Conservation (phyloP, 106 monocot genomes). For the Acorus gramineus region DNA sequence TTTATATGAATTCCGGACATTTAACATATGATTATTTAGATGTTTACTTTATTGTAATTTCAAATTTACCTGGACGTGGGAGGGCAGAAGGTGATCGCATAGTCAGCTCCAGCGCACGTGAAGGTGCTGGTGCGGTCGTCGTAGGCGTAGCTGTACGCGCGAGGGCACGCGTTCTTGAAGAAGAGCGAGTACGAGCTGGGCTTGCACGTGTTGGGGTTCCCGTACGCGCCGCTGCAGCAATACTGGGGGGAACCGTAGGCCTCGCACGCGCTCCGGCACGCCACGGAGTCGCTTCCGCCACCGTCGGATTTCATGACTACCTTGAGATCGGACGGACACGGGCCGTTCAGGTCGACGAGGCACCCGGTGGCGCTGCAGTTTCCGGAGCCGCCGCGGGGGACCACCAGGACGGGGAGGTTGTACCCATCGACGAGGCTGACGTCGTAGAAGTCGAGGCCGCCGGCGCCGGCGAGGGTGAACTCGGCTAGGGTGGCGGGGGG, state of each 20-base stretch:
- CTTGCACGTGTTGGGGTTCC: constrained; percentile 72
- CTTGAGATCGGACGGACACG: constrained; percentile 71
- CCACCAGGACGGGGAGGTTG: constrained; percentile 53
- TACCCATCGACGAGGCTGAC: constrained; percentile 73
- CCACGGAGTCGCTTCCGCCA: constrained; percentile 30
- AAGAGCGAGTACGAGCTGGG: constrained; percentile 69
- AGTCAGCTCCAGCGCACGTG: constrained; percentile 58
- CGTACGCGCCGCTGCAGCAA: constrained; percentile 83
- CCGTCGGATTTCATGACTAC: constrained; percentile 14
- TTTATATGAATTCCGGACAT: no score
- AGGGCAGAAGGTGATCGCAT: constrained; percentile 87
- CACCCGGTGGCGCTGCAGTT: constrained; percentile 66
- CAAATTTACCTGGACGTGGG: constrained; percentile 30
- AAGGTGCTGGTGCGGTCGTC: constrained; percentile 88
- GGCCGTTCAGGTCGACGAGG: constrained; percentile 53
- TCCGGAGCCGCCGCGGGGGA: constrained; percentile 25
- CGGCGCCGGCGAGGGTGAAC: constrained; percentile 59
- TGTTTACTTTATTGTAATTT: no score
- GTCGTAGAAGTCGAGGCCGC: constrained; percentile 57
- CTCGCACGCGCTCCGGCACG: constrained; percentile 91
- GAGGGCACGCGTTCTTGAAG: constrained; percentile 86
- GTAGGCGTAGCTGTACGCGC: constrained; percentile 90
- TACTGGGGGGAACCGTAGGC: constrained; percentile 66
- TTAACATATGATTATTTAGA: no score
- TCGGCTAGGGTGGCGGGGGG: constrained; percentile 69